Evolutionary conservation across 192 early-diverging fungal genomes (phyloP), one percentile per base, ranked within the genome.

Genomic region (Phlyctochytrium bullatum): DNA sequence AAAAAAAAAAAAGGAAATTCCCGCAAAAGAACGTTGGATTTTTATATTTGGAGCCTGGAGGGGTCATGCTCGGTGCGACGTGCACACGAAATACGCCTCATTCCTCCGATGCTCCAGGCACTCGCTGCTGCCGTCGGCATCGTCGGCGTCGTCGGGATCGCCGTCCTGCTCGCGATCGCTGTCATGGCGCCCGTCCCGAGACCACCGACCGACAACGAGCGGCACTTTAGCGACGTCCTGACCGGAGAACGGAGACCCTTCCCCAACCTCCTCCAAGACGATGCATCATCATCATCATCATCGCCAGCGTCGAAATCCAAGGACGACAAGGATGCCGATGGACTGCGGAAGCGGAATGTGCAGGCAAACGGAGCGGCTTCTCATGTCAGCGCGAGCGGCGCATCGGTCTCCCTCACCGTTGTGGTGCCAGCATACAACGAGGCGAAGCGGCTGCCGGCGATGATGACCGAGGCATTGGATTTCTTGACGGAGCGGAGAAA

Each of bases 401-500:
- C 40, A 47, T 47, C 10, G 16, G 78, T 88, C 52, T 76, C 81
- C 1, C 76, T 96, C 3, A 89, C 92, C 0, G 83, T 94, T 23
- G 78, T 98, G 1, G 86, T 98, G 4, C 96, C 96, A 0, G 93
- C 96, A 0, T 96, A 91, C 76, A 93, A 96, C 81, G 96, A 98
- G 74, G 81, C 83, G 10, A 72, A 85, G 61, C 88, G 96, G 16
- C 75, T 98, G 58, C 91, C 92, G 1, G 81, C 74, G 36, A 95
- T 96, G 88, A 80, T 98, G 67, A 73, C 88, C 35, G 94, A 98
- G 59, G 84, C 92, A 1, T 65, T 88, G 16, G 79, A 70, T 4
- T 92, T 88, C 74, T 78, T 96, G 54, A 74, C 80, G 31, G 67
- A 61, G 29, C 77, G 85, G 35, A 69, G 72, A 24, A 67, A 75